These are phyloP conservation scores for Neospermospora avenae DNA, from an alignment of 2,329 filamentous ascomycete genomes.

Conservation along the genomic window DNA sequence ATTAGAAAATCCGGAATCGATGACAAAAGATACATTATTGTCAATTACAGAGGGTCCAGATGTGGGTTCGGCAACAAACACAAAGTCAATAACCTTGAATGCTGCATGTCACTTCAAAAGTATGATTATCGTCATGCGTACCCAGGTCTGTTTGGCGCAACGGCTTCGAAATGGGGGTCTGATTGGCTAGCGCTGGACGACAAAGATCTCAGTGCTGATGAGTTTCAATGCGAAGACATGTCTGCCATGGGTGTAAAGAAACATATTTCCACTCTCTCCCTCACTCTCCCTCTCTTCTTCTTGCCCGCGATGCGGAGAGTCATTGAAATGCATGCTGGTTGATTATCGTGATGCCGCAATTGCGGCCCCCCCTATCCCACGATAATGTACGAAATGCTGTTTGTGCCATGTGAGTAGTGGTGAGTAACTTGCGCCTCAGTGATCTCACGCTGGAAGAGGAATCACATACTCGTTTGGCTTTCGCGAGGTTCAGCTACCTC, in stretches of 20 bases:
- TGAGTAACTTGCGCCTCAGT: not conserved
- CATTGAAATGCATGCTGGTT: not conserved
- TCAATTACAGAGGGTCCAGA: not conserved
- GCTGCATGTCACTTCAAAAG: not conserved
- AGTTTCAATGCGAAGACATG: constrained; percentile 1
- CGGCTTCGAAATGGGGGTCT: not conserved
- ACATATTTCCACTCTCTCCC: not conserved
- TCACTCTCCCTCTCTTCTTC: not conserved
- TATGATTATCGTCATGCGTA: not conserved
- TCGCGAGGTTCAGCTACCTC: not conserved
- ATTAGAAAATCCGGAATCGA: too few relatives aligned
- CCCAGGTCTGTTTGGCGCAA: not conserved
- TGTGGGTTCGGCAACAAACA: not conserved
- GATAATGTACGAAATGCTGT: constrained; percentile 1
- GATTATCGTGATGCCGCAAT: not conserved
- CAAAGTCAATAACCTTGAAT: not conserved
- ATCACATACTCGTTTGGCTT: not conserved
- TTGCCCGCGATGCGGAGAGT: too few relatives aligned
- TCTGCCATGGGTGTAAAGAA: not conserved
- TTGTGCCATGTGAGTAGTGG: not conserved
- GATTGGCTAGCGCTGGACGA: not conserved
- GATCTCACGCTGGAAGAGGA: not conserved
- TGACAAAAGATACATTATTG: not conserved
- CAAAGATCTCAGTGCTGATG: constrained; percentile 3
- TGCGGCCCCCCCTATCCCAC: constrained; percentile 2